A percentile compares a stretch with the other conserved stretches of the same genome.
These are phyloP conservation scores for Dichotomocladium elegans DNA, from an alignment of 371 early-diverging fungal species.

Conservation along the genomic window DNA sequence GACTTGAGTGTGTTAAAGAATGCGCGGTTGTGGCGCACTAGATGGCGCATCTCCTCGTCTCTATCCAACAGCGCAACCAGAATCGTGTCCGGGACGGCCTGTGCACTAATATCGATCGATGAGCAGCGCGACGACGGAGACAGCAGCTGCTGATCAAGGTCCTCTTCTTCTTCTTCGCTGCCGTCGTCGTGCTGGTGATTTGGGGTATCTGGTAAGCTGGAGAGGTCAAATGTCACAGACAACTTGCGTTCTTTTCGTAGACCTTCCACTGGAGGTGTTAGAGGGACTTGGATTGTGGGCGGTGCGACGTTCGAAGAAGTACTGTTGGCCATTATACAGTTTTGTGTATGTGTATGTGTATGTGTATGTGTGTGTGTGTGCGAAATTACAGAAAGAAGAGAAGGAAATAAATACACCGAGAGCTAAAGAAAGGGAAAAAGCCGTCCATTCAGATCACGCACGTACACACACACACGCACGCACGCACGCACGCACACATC, in stretches of 20 bases:
- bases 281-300: not conserved
- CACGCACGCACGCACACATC: too few species aligned
- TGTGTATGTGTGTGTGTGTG: too few species aligned
- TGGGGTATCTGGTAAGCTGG: slow-evolving; percentile 8
- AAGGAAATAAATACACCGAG: slow-evolving; percentile 2
- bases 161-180: slow-evolving; percentile 15
- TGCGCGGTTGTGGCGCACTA: slow-evolving; percentile 29
- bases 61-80: slow-evolving; percentile 42
- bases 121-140: slow-evolving; percentile 22
- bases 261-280: not conserved
- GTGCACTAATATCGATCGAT: slow-evolving; percentile 36
- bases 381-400: slow-evolving; percentile 1
- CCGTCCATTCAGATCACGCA: too few species aligned
- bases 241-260: slow-evolving; percentile 19
- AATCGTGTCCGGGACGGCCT: slow-evolving; percentile 37
- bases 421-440: not conserved
- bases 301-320: not conserved
- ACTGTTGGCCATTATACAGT: slow-evolving; percentile 1
- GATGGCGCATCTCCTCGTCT: slow-evolving; percentile 38
- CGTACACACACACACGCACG: too few species aligned
- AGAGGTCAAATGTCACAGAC: slow-evolving; percentile 41
- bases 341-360: too few species aligned
- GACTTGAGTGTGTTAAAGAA: slow-evolving; percentile 26
- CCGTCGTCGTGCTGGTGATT: not conserved
- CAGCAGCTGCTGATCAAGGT: too few species aligned